Percentiles rank a stretch among this genome's conserved stretches.
phyloP scores from a whole-genome alignment of 108 stramenopile species.

The Nitzschia putrida region DNA sequence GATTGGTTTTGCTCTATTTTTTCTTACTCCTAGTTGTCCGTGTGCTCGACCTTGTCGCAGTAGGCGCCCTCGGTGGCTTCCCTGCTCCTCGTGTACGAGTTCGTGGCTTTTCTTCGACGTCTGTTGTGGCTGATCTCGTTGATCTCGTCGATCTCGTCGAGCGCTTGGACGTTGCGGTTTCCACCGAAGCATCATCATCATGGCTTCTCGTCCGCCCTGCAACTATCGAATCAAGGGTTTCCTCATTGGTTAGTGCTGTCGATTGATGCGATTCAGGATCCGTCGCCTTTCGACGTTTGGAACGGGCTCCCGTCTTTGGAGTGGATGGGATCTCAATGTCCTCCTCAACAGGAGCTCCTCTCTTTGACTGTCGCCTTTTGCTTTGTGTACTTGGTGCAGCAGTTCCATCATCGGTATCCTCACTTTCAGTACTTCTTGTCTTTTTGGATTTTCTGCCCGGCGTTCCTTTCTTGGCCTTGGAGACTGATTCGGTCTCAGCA shows the following conservation, averaged over 20 bases:
- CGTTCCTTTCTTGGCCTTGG: not conserved
- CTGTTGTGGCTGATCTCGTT: not conserved
- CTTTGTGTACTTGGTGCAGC: not conserved
- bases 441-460: not conserved
- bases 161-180: not conserved
- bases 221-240: not conserved
- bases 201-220: not conserved
- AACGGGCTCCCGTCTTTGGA: not conserved
- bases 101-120: not conserved
- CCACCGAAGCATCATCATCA: slow-evolving; percentile 14
- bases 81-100: not conserved
- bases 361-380: not conserved
- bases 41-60: slow-evolving; percentile 1
- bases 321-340: not conserved
- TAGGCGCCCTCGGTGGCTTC: slow-evolving; percentile 10
- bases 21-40: not conserved
- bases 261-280: no score
- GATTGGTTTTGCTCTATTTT: no score
- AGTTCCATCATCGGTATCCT: not conserved
- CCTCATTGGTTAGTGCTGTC: not conserved
- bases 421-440: not conserved
- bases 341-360: not conserved
- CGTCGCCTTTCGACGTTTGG: not conserved
- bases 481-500: not conserved
- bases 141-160: not conserved